A percentile compares a stretch with the other conserved stretches of the same genome.
phyloP scores from a whole-genome alignment of 2,329 filamentous ascomycete genomes.

The Colletotrichum viniferum region DNA sequence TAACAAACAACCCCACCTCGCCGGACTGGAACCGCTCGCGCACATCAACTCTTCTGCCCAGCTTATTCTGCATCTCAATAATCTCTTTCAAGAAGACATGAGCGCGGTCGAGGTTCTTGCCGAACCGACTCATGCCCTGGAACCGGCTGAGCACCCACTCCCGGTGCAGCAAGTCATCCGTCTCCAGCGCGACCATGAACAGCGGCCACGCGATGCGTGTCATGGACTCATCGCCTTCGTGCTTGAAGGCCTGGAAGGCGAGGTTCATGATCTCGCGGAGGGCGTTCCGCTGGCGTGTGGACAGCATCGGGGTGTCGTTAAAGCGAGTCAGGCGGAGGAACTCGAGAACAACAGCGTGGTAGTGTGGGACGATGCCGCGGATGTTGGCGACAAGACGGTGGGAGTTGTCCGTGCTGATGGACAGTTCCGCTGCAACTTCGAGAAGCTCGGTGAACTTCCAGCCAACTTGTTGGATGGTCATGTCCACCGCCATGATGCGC shows the following conservation, averaged over 20 bases:
- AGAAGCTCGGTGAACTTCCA: slow-evolving; percentile 28
- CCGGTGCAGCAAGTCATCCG: slow-evolving; percentile 33
- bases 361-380: slow-evolving; percentile 37
- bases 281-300: slow-evolving; percentile 6
- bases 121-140: slow-evolving; percentile 30
- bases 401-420: slow-evolving; percentile 27
- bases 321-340: slow-evolving; percentile 26
- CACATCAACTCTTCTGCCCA: slow-evolving; percentile 20
- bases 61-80: slow-evolving; percentile 23
- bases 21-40: slow-evolving; percentile 19
- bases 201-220: slow-evolving; percentile 37
- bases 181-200: slow-evolving; percentile 39
- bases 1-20: slow-evolving; percentile 24
- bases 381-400: slow-evolving; percentile 37
- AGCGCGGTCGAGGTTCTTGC: slow-evolving; percentile 35
- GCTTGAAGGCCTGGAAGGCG: slow-evolving; percentile 34
- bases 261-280: slow-evolving; percentile 32
- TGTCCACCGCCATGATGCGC: slow-evolving; percentile 22
- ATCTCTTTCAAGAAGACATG: slow-evolving; percentile 29
- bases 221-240: slow-evolving; percentile 35
- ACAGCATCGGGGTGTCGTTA: slow-evolving; percentile 16
- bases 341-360: slow-evolving; percentile 36
- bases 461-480: slow-evolving; percentile 25
- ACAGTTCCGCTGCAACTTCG: slow-evolving; percentile 29
- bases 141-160: slow-evolving; percentile 38